Evolutionary conservation across 805 yeast genomes (phyloP).

Genomic region (Peterozyma toletana): DNA sequence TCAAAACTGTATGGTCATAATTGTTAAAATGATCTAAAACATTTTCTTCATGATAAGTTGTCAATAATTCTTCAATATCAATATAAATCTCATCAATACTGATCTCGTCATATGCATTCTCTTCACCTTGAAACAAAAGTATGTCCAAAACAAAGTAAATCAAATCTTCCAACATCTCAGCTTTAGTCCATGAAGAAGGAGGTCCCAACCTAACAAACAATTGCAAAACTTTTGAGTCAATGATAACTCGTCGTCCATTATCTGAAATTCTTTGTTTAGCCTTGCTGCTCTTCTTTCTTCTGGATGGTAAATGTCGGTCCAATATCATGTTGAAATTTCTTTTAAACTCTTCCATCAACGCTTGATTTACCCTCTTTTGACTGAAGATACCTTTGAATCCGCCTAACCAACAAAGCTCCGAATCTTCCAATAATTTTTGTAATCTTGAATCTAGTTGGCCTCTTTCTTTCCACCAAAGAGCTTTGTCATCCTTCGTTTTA

Average conservation of each 20-base stretch:
- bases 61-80: conserved; percentile 42
- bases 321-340: conserved; percentile 30
- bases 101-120: conserved; percentile 57
- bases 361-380: conserved; percentile 19
- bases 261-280: neutral
- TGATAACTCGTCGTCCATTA: conserved; percentile 15
- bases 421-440: conserved; percentile 39
- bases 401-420: conserved; percentile 70
- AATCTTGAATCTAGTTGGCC: conserved; percentile 53
- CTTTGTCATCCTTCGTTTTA: conserved; percentile 50
- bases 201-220: conserved; percentile 42
- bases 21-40: conserved; percentile 3
- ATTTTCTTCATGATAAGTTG: conserved; percentile 16
- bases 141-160: conserved; percentile 56
- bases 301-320: conserved; percentile 40
- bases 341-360: conserved; percentile 25
- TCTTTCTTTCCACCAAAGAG: conserved; percentile 74
- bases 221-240: conserved; percentile 41
- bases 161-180: conserved; percentile 52
- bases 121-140: conserved; percentile 55
- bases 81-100: conserved; percentile 49
- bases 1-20: conserved; percentile 54
- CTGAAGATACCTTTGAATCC: conserved; percentile 65
- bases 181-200: conserved; percentile 20
- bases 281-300: conserved; percentile 19